These are phyloP conservation scores for Saksenaea oblongispora DNA, from an alignment of 371 early-diverging fungal genomes.

Conservation along the genomic window DNA sequence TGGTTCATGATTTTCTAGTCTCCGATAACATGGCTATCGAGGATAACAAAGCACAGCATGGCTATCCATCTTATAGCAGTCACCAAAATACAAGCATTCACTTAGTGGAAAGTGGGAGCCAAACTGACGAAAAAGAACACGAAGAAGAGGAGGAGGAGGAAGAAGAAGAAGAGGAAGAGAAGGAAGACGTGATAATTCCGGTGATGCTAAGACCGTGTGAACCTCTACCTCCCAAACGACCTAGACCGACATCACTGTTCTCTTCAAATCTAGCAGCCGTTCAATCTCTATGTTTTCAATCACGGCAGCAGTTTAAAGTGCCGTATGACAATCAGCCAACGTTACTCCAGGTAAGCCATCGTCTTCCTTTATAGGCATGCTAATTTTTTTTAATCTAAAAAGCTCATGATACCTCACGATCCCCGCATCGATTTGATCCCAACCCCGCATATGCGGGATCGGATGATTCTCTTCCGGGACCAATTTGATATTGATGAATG, in stretches of 20 bases:
- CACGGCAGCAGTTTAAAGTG: conserved; percentile 23
- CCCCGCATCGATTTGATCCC: conserved; percentile 54
- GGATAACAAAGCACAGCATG: background rate
- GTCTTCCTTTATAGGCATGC: background rate
- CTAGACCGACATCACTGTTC: background rate
- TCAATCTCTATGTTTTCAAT: conserved; percentile 27
- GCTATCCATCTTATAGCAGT: background rate
- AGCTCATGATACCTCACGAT: conserved; percentile 49
- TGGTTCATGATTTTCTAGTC: background rate
- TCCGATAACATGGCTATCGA: background rate
- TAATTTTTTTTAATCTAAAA: background rate
- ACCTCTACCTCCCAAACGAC: background rate
- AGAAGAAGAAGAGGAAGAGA: background rate
- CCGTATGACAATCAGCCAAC: conserved; percentile 34
- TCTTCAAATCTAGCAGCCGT: conserved; percentile 30
- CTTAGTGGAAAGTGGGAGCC: background rate
- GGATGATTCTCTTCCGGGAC: conserved; percentile 52
- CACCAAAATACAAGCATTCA: background rate
- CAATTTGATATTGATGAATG: conserved; percentile 50
- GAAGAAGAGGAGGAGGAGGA: background rate
- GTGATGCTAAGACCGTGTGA: background rate
- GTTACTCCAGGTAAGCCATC: conserved; percentile 27
- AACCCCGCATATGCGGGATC: conserved; percentile 50
- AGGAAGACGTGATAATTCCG: conserved; percentile 3
- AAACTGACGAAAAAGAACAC: background rate